Percentiles rank a stretch among this genome's conserved stretches.
Conservation (phyloP, 305 asterid species). For the Rubia peregrina region DNA sequence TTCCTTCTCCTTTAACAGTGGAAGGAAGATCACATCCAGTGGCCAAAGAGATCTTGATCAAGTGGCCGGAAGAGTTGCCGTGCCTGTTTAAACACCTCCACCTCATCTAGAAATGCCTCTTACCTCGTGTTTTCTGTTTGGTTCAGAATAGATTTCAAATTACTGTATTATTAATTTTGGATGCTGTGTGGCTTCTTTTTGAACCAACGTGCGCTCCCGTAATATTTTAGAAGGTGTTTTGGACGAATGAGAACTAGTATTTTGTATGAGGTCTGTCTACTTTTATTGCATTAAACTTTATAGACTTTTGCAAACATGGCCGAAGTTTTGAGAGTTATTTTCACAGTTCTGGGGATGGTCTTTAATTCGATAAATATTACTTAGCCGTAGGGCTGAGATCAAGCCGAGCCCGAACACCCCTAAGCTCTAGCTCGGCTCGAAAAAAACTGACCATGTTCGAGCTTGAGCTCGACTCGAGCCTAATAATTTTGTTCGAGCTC, state of each 20-base stretch:
- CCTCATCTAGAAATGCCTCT: constrained; percentile 8
- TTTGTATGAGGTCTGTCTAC: not conserved
- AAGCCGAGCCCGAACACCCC: too few relatives aligned
- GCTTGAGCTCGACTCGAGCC: too few relatives aligned
- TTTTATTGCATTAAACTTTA: too few relatives aligned
- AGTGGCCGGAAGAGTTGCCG: constrained; percentile 34
- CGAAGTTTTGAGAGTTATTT: too few relatives aligned
- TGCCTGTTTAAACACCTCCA: not conserved
- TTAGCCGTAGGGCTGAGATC: too few relatives aligned
- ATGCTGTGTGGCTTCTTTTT: constrained; percentile 5
- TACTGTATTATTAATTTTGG: constrained; percentile 5
- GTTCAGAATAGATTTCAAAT: constrained; percentile 19
- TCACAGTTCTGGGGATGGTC: too few relatives aligned
- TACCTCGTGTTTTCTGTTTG: constrained; percentile 2
- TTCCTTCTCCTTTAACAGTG: constrained; percentile 13
- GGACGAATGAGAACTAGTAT: not conserved
- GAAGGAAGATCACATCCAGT: constrained; percentile 33
- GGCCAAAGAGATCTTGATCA: constrained; percentile 40
- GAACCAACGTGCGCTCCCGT: constrained; percentile 9
- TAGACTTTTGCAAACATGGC: too few relatives aligned
- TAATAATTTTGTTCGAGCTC: too few relatives aligned
- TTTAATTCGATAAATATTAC: too few relatives aligned
- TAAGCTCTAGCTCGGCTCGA: too few relatives aligned
- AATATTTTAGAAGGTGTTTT: not conserved
- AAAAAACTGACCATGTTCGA: too few relatives aligned